Conservation (phyloP, 2,329 filamentous ascomycete genomes). For the Neofusicoccum ribis region DNA sequence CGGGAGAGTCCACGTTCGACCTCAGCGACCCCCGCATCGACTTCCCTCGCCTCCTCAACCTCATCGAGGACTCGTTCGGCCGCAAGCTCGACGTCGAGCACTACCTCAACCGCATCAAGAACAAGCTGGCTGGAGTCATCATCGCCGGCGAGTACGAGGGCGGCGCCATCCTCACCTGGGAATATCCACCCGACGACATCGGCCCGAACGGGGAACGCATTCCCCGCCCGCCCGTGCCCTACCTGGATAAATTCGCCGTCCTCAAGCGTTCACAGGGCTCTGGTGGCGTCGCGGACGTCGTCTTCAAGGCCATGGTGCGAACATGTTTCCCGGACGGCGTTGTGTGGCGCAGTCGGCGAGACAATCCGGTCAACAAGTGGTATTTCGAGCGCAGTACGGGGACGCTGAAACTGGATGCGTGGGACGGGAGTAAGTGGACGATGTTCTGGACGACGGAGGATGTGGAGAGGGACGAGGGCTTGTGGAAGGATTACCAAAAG, state of each 20-base stretch:
- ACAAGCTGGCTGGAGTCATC: slow-evolving; percentile 84
- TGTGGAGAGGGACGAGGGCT: slow-evolving; percentile 31
- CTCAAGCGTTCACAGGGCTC: slow-evolving; percentile 84
- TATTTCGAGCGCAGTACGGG: slow-evolving; percentile 91
- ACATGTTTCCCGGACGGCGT: slow-evolving; percentile 86
- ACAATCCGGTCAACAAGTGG: slow-evolving; percentile 98
- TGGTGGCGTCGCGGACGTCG: slow-evolving; percentile 89
- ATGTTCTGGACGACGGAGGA: slow-evolving; percentile 96
- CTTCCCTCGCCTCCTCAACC: slow-evolving; percentile 74
- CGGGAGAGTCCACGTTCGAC: slow-evolving; percentile 61
- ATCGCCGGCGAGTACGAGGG: slow-evolving; percentile 97
- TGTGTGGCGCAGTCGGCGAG: slow-evolving; percentile 85
- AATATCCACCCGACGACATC: slow-evolving; percentile 58
- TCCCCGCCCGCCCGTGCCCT: slow-evolving; percentile 70
- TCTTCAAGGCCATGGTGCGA: slow-evolving; percentile 93
- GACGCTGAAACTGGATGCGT: slow-evolving; percentile 63
- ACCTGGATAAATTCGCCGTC: slow-evolving; percentile 97
- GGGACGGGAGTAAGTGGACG: slow-evolving; percentile 83
- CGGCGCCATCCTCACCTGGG: slow-evolving; percentile 93
- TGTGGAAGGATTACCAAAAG: slow-evolving; percentile 51
- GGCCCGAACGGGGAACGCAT: slow-evolving; percentile 49
- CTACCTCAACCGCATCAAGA: slow-evolving; percentile 78
- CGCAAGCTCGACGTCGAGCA: slow-evolving; percentile 79
- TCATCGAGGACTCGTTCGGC: slow-evolving; percentile 93
- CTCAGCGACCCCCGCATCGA: slow-evolving; percentile 82